Percentiles rank a stretch among this genome's conserved stretches.
Evolutionary conservation across 768 basidiomycete genomes (phyloP).

Genomic region (Lactifluus pinguis): DNA sequence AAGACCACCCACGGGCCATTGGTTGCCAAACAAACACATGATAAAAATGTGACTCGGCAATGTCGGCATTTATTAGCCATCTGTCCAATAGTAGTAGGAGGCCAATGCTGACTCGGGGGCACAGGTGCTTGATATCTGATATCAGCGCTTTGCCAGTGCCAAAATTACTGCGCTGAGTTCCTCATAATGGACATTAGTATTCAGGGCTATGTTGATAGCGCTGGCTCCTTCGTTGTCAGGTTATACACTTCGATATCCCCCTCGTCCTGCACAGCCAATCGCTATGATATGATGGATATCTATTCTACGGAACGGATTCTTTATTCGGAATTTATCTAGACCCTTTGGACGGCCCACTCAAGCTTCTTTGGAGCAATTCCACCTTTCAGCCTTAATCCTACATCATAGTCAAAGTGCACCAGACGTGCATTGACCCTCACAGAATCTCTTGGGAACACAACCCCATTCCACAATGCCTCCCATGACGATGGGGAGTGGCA

Average conservation of each 20-base stretch:
- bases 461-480: conserved; percentile 13
- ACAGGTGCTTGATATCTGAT: too few species aligned
- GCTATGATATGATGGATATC: neutral
- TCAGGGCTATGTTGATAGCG: neutral
- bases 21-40: too few species aligned
- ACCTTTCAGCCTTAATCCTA: conserved; percentile 10
- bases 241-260: neutral
- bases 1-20: too few species aligned
- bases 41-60: too few species aligned
- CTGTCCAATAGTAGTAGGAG: too few species aligned
- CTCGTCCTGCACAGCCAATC: neutral
- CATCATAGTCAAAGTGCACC: conserved; percentile 4
- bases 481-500: conserved; percentile 9
- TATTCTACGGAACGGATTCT: neutral
- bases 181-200: too few species aligned
- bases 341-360: conserved; percentile 10
- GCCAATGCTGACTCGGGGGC: too few species aligned
- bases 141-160: too few species aligned
- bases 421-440: neutral
- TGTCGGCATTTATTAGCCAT: too few species aligned
- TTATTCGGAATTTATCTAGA: neutral
- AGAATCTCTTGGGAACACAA: conserved; percentile 6
- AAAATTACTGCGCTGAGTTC: neutral
- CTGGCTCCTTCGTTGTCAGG: neutral
- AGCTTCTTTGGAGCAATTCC: conserved; percentile 1